Base-by-base conservation (phyloP, 768 basidiomycete species). In the Mycena sanguinolenta region DNA sequence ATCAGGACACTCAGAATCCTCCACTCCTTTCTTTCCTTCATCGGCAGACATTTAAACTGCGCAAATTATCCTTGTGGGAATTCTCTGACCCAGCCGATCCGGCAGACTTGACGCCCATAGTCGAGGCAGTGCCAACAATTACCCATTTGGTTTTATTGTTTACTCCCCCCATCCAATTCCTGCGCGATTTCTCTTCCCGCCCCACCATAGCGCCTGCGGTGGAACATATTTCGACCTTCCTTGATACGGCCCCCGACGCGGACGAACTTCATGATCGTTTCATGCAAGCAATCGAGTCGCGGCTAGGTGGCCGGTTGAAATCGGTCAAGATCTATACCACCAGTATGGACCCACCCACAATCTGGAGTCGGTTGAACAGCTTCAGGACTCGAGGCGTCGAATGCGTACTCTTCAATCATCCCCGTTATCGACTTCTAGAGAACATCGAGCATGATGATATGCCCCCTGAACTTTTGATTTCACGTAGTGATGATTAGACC, bases 101-200 rank as follows among this genome's bases (percentile, higher is more conserved):
- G 21, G 23, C 23, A 21, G 19, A 60, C 27, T 46, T 60, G 42
- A 32, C 58, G 4, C 5, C 21, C n/a, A 53, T 59, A 27, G 36
- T 59, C 27, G 46, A 66, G 12, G 57, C 46, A 1, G 28, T 42
- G 17, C 58, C 65, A 30, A 39, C 65, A 28, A 2, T 59, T 14
- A 28, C 32, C 23, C 6, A 13, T 17, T 27, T 66, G 16, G 55
- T n/a, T 6, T 21, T 57, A 1, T 3, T 25, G 3, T 17, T 23
- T 25, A 1, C 21, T 6, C 46, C 38, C 38, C 58, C 65, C 13
- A 14, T 46, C 4, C 36, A 17, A 28, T 59, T 58, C 21, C 17
- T 32, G 0, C 19, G 14, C 6, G 2, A 30, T 21, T 42, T 66
- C 3, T 10, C 2, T 1, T 59, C 65, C 12, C 32, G 27, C 9